Evolutionary conservation across 169 alveolate species (phyloP), one percentile per base, ranked within the genome.

Genomic region (Amoebophrya sp.): DNA sequence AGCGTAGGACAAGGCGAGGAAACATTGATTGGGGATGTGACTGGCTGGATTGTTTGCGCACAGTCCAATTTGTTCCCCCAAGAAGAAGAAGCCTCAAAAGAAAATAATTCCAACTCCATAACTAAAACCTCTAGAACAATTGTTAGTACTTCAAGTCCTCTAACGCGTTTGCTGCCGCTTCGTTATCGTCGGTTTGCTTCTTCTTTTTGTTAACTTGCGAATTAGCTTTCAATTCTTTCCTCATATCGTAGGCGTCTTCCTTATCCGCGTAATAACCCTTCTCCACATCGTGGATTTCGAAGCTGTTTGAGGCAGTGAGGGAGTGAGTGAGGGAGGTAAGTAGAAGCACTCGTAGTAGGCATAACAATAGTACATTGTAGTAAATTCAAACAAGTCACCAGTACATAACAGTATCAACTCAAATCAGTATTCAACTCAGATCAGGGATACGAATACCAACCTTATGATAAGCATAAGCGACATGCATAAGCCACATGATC

Each of bases 231-330:
- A 93, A 78, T 65, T 89, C 55, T 14, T 91, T 90, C 33, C 93
- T 39, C 95, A 94, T 94, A 47, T 78, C 90, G 93, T 92, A 94
- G 26, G 95, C 95, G 54, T 94, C 95, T 78, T 94, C 95, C 83
- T 92, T 92, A 90, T 94, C 94, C 33, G 93, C 95, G 90, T 94
- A 94, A 91, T 94, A 94, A 65, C 78, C 93, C 55, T 65, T 77
- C 40, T 94, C 95, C 26, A 89, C 53, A 6, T 94, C 94, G 65
- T 92, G 90, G 38, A 94, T 89, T 41, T 77, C 40, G 18, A 77
- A 77, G 40, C 89, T 36, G 89, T n/a, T n/a, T n/a, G n/a, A n/a
- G n/a, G n/a, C n/a, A n/a, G n/a, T n/a, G n/a, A n/a, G n/a, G n/a
- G n/a, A n/a, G n/a, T n/a, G n/a, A n/a, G n/a, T n/a, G n/a, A n/a